phyloP scores from a whole-genome alignment of 2,329 filamentous ascomycete species.

The Whalleya microplaca region DNA sequence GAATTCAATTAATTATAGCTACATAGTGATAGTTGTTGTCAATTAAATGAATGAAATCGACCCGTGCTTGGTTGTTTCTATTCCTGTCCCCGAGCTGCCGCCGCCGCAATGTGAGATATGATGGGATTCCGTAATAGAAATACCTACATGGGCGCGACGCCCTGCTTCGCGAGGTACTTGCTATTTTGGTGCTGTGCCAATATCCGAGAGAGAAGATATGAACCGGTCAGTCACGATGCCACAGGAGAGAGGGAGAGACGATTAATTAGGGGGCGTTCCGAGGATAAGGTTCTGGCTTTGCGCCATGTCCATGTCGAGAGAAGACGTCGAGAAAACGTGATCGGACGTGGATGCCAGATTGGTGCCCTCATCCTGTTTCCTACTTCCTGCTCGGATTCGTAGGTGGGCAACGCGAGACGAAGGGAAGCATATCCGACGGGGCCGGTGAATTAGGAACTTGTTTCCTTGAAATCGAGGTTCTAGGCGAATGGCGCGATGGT shows the following conservation, averaged over 20 bases:
- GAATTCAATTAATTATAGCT: too few relatives aligned
- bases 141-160: too few relatives aligned
- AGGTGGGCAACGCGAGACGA: neutral
- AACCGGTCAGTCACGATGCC: too few relatives aligned
- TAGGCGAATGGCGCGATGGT: neutral
- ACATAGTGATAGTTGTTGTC: too few relatives aligned
- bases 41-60: neutral
- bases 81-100: neutral
- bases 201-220: neutral
- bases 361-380: neutral
- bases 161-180: neutral
- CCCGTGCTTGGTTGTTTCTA: neutral
- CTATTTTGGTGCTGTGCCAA: neutral
- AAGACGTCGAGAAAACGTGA: neutral
- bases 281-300: too few relatives aligned
- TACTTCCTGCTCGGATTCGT: neutral
- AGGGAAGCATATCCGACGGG: neutral
- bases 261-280: neutral
- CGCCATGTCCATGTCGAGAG: neutral
- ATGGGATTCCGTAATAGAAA: neutral
- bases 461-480: neutral
- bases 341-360: neutral
- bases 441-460: neutral
- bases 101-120: neutral
- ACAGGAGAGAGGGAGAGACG: too few relatives aligned